phyloP scores from a whole-genome alignment of 805 yeast species.

The Metschnikowia cubensis region DNA sequence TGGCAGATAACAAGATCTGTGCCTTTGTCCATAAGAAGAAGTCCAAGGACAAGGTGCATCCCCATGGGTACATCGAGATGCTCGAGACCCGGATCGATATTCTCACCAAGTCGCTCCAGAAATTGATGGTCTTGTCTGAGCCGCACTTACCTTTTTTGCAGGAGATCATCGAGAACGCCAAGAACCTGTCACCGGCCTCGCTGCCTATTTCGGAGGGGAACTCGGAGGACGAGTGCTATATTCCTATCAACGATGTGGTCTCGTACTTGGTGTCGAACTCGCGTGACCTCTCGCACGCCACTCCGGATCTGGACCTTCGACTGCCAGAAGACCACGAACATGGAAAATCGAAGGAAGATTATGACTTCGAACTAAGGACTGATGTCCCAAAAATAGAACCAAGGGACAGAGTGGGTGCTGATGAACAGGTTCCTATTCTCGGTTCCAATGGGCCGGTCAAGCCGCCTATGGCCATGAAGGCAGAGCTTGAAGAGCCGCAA shows the following conservation, averaged over 20 bases:
- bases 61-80: slow-evolving; percentile 59
- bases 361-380: no score
- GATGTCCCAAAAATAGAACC: no score
- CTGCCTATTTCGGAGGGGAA: slow-evolving; percentile 3
- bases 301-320: neutral
- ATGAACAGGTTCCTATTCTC: neutral
- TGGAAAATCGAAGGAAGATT: no score
- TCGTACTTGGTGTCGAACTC: slow-evolving; percentile 35
- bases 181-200: slow-evolving; percentile 3
- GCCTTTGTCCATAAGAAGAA: slow-evolving; percentile 54
- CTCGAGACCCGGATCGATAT: slow-evolving; percentile 55
- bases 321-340: neutral
- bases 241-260: slow-evolving; percentile 49
- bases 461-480: neutral
- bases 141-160: slow-evolving; percentile 27
- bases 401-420: neutral
- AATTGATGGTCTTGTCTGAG: slow-evolving; percentile 28
- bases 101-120: slow-evolving; percentile 48
- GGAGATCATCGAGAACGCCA: slow-evolving; percentile 17
- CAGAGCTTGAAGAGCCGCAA: neutral
- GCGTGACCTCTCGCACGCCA: neutral
- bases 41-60: slow-evolving; percentile 51
- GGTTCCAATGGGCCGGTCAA: neutral
- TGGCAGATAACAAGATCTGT: slow-evolving; percentile 54
- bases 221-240: slow-evolving; percentile 7